These are phyloP conservation scores for Friedmanniomyces simplex DNA, from an alignment of 495 filamentous ascomycete species.

Conservation along the genomic window DNA sequence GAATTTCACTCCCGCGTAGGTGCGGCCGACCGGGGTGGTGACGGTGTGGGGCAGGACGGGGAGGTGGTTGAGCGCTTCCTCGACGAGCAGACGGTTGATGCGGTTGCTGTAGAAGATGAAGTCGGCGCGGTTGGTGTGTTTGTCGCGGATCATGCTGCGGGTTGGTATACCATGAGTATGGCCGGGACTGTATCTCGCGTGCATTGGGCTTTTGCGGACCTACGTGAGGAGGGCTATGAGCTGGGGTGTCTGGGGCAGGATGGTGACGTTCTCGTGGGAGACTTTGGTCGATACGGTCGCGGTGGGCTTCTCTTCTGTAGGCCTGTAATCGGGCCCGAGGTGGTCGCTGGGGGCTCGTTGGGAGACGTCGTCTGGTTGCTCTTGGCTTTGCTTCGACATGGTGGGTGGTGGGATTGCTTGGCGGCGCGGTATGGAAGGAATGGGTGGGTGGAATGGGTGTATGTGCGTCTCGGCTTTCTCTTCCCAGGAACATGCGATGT, in stretches of 20 bases:
- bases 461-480: too few relatives aligned
- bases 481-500: too few relatives aligned
- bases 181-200: too few relatives aligned
- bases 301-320: conserved; percentile 68
- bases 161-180: neutral
- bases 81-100: conserved; percentile 94
- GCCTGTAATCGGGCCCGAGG: conserved; percentile 72
- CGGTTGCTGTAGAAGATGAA: conserved; percentile 99
- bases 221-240: conserved; percentile 95
- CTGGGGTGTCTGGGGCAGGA: conserved; percentile 88
- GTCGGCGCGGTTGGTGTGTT: conserved; percentile 76
- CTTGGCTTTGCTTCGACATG: conserved; percentile 1
- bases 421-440: neutral
- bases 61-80: conserved; percentile 94
- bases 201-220: too few relatives aligned
- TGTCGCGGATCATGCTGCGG: conserved; percentile 83
- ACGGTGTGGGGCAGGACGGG: conserved; percentile 79
- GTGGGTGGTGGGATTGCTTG: neutral
- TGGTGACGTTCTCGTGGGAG: conserved; percentile 76
- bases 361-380: neutral
- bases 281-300: conserved; percentile 82
- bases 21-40: conserved; percentile 78
- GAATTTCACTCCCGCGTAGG: conserved; percentile 88
- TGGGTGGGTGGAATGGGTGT: too few relatives aligned
- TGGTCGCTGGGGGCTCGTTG: conserved; percentile 51